Percentiles rank a stretch among this genome's conserved stretches.
phyloP scores from a whole-genome alignment of 2,329 filamentous ascomycete species.

The Hortaea sp. region DNA sequence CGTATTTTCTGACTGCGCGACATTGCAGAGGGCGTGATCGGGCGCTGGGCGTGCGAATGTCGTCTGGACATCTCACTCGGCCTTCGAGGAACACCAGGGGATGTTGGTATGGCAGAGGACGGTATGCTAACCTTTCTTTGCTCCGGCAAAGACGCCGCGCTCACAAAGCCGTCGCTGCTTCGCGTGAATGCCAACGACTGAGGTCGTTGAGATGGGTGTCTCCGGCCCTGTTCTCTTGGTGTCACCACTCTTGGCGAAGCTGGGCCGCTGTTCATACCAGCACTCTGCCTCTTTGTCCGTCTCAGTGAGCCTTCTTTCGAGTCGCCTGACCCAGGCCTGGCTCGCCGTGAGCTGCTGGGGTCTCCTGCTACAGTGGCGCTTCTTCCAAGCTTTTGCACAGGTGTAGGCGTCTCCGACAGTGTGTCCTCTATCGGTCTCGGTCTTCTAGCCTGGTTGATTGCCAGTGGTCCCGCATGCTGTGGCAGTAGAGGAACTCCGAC shows the following conservation, averaged over 20 bases:
- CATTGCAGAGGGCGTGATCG: conserved; percentile 52
- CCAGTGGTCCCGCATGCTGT: conserved; percentile 69
- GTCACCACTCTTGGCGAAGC: conserved; percentile 4
- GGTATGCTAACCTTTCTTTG: conserved; percentile 15
- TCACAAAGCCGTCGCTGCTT: conserved; percentile 19
- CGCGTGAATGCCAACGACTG: conserved; percentile 27
- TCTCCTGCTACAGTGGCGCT: conserved; percentile 57
- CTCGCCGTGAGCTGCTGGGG: conserved; percentile 33
- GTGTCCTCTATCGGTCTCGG: conserved; percentile 54
- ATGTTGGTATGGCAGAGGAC: conserved; percentile 19
- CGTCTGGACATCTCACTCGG: conserved; percentile 32
- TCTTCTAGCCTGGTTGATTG: conserved; percentile 71
- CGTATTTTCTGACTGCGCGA: conserved; percentile 58
- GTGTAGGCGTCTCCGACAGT: conserved; percentile 48
- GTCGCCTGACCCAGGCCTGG: conserved; percentile 26
- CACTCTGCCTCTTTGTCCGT: conserved; percentile 26
- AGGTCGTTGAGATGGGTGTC: conserved; percentile 5
- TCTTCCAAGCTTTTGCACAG: conserved; percentile 49
- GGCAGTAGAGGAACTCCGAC: conserved; percentile 65
- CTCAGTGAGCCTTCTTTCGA: conserved; percentile 14
- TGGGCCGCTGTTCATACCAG: conserved; percentile 16
- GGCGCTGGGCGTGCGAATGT: conserved; percentile 49
- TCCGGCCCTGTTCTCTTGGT: conserved; percentile 6
- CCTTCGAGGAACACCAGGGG: conserved; percentile 30
- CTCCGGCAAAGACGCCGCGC: conserved; percentile 25